Evolutionary conservation across 2,329 filamentous ascomycete species (phyloP).

Genomic region (Xylariaceae sp.): DNA sequence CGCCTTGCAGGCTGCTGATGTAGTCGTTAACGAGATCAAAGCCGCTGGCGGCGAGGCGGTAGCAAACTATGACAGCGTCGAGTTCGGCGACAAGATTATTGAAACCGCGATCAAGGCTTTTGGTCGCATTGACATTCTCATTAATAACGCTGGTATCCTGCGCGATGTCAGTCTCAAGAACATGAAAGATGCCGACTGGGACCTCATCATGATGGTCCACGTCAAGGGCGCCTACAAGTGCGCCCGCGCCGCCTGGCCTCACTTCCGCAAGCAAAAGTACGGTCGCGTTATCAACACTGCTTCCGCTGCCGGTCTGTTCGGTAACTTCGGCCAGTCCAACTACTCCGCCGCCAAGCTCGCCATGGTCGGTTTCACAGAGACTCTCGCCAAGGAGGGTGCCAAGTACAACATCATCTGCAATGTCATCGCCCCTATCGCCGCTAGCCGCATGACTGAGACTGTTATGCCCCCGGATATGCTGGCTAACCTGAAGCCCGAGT

Average conservation of each 20-base stretch:
- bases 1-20: slow-evolving; percentile 64
- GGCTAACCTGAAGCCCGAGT: slow-evolving; percentile 80
- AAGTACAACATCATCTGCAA: slow-evolving; percentile 98
- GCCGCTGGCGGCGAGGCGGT: slow-evolving; percentile 89
- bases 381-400: slow-evolving; percentile 89
- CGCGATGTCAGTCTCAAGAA: slow-evolving; percentile 98
- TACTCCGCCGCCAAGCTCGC: slow-evolving; percentile 97
- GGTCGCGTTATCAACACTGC: slow-evolving; percentile 94
- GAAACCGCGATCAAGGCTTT: slow-evolving; percentile 75
- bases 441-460: slow-evolving; percentile 91
- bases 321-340: slow-evolving; percentile 92
- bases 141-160: slow-evolving; percentile 97
- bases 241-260: slow-evolving; percentile 86
- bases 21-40: slow-evolving; percentile 78
- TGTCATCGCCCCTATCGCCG: slow-evolving; percentile 91
- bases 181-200: slow-evolving; percentile 96
- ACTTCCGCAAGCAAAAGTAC: slow-evolving; percentile 99
- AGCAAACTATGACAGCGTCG: slow-evolving; percentile 94
- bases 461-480: slow-evolving; percentile 93
- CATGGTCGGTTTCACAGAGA: slow-evolving; percentile 96
- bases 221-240: slow-evolving; percentile 94
- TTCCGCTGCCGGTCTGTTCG: slow-evolving; percentile 92
- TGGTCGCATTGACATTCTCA: slow-evolving; percentile 85
- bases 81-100: slow-evolving; percentile 91
- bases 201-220: slow-evolving; percentile 88